Evolutionary conservation across 805 yeast species (phyloP).

Genomic region (Babjeviella inositovora): DNA sequence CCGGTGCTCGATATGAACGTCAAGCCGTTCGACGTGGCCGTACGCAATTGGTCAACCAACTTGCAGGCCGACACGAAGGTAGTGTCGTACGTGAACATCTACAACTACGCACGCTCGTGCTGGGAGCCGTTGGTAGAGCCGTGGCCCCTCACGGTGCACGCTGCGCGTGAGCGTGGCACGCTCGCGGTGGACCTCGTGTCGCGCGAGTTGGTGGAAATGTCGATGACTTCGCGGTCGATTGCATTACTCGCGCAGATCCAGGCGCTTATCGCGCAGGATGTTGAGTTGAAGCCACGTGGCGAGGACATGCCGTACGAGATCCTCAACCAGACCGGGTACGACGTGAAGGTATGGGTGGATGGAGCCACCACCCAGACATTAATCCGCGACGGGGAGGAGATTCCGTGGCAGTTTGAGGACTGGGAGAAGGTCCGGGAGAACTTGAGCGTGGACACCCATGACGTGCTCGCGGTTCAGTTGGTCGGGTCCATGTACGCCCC

Average conservation of each 20-base stretch:
- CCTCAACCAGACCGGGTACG: conserved; percentile 72
- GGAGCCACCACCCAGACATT: conserved; percentile 13
- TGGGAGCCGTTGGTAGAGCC: conserved; percentile 95
- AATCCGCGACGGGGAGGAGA: conserved; percentile 27
- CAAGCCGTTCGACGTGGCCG: conserved; percentile 49
- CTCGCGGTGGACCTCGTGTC: conserved; percentile 59
- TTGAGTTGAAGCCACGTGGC: conserved; percentile 49
- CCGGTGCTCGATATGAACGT: conserved; percentile 72
- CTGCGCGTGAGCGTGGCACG: conserved; percentile 32
- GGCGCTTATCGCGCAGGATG: conserved; percentile 34
- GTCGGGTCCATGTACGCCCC: conserved; percentile 37
- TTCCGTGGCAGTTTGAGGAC: conserved; percentile 89
- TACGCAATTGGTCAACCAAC: conserved; percentile 79
- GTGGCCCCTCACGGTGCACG: conserved; percentile 66
- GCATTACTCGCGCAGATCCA: conserved; percentile 61
- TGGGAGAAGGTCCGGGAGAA: conserved; percentile 81
- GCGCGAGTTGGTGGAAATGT: conserved; percentile 59
- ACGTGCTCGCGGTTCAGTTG: conserved; percentile 47
- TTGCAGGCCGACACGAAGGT: conserved; percentile 52
- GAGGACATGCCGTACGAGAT: conserved; percentile 72
- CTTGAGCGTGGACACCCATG: conserved; percentile 48
- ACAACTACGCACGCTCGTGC: conserved; percentile 75
- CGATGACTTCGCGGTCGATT: conserved; percentile 69
- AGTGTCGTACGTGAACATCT: conserved; percentile 56
- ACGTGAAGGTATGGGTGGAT: conserved; percentile 74